These are phyloP conservation scores for Clarireedia paspali DNA, from an alignment of 2,329 filamentous ascomycete genomes.

Conservation along the genomic window DNA sequence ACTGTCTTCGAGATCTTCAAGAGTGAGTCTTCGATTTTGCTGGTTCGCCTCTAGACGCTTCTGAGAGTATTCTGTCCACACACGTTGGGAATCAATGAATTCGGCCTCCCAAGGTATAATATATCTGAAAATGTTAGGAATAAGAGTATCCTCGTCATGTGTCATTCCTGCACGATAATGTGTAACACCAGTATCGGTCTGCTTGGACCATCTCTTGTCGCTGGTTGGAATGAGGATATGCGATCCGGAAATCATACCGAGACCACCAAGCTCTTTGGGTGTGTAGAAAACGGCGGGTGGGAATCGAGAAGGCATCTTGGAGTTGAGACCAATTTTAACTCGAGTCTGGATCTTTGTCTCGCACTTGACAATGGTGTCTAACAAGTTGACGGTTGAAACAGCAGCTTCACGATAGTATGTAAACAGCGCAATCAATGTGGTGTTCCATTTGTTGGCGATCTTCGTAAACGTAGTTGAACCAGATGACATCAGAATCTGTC, in stretches of 20 bases:
- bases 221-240: constrained; percentile 96
- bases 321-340: constrained; percentile 97
- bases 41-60: constrained; percentile 96
- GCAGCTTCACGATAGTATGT: constrained; percentile 98
- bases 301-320: constrained; percentile 98
- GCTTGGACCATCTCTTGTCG: constrained; percentile 97
- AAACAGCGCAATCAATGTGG: constrained; percentile 90
- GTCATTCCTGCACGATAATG: constrained; percentile 98
- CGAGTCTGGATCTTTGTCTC: constrained; percentile 99
- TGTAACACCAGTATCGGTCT: constrained; percentile 93
- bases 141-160: constrained; percentile 93
- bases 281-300: constrained; percentile 98
- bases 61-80: constrained; percentile 99
- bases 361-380: constrained; percentile 98
- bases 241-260: constrained; percentile 98
- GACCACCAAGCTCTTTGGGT: constrained; percentile 90
- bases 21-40: constrained; percentile 86
- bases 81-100: constrained; percentile 96
- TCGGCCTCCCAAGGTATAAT: constrained; percentile 99
- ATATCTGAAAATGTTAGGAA: constrained; percentile 98
- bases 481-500: constrained; percentile 98
- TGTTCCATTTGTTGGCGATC: constrained; percentile 99
- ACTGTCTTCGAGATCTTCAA: constrained; percentile 95
- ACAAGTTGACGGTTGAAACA: constrained; percentile 84
- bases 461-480: constrained; percentile 99